phyloP scores from a whole-genome alignment of 176 grass and related monocot species.

The Oryza nivara region DNA sequence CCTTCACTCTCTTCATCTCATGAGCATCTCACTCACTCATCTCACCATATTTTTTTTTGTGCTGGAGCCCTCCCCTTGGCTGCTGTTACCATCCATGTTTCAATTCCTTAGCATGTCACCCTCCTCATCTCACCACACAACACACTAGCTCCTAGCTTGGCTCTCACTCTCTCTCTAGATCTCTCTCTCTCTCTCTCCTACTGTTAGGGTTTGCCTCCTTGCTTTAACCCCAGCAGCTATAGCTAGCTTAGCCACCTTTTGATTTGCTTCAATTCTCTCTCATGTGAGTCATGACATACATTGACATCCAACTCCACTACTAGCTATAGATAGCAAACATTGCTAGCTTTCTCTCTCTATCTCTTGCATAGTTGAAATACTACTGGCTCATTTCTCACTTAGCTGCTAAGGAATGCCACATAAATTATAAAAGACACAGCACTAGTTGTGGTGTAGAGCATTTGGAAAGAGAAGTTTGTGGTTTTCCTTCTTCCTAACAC shows the following conservation, averaged over 20 bases:
- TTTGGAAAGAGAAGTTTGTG: conserved; percentile 37
- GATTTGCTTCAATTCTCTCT: neutral
- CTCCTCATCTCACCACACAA: conserved; percentile 27
- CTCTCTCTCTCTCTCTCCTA: conserved; percentile 29
- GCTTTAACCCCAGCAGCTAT: conserved; percentile 27
- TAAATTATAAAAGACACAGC: conserved; percentile 60
- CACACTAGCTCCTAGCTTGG: conserved; percentile 9
- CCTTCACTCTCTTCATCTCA: conserved; percentile 13
- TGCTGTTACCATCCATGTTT: conserved; percentile 20
- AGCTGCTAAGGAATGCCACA: conserved; percentile 58
- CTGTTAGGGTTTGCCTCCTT: conserved; percentile 53
- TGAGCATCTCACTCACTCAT: neutral
- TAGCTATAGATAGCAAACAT: conserved; percentile 27
- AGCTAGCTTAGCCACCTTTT: conserved; percentile 19
- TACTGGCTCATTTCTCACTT: conserved; percentile 53
- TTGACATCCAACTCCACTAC: conserved; percentile 44
- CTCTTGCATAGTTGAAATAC: conserved; percentile 35
- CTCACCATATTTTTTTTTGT: conserved; percentile 19
- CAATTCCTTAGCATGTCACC: conserved; percentile 39
- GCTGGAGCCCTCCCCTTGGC: conserved; percentile 44
- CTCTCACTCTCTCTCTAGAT: neutral
- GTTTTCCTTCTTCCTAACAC: conserved; percentile 25
- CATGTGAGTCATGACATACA: conserved; percentile 38
- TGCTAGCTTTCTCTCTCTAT: conserved; percentile 29
- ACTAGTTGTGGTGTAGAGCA: conserved; percentile 34